phyloP scores from a whole-genome alignment of 2,329 filamentous ascomycete species.

The Colletotrichum somersetense region DNA sequence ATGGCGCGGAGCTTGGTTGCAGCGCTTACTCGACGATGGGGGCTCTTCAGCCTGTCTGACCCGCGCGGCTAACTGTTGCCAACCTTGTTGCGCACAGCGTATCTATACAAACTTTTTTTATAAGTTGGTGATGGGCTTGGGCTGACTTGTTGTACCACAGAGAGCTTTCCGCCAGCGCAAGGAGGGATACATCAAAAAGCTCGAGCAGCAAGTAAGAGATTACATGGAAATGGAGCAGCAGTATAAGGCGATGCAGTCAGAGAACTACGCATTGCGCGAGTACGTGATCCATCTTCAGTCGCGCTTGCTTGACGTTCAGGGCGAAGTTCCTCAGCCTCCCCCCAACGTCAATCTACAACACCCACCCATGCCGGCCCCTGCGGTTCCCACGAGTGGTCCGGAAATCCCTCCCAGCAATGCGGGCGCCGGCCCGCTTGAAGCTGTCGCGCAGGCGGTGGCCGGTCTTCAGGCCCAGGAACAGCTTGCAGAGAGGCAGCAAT shows the following conservation, averaged over 20 bases:
- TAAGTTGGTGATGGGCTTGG: constrained; percentile 4
- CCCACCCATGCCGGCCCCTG: constrained; percentile 53
- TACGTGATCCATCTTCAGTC: constrained; percentile 94
- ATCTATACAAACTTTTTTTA: background rate
- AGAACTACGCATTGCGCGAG: constrained; percentile 91
- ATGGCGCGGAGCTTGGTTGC: constrained; percentile 11
- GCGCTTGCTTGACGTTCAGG: constrained; percentile 83
- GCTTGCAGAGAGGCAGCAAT: constrained; percentile 54
- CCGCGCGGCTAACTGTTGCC: background rate
- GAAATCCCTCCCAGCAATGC: constrained; percentile 29
- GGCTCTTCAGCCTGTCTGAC: constrained; percentile 39
- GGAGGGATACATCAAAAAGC: constrained; percentile 97
- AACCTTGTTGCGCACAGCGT: background rate
- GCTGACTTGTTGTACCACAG: constrained; percentile 62
- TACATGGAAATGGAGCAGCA: constrained; percentile 80
- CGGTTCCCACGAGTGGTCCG: constrained; percentile 38
- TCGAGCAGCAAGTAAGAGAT: constrained; percentile 93
- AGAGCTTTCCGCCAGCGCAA: constrained; percentile 97
- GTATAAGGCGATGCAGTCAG: constrained; percentile 84
- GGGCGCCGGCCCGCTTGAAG: constrained; percentile 57
- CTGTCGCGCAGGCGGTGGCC: constrained; percentile 64
- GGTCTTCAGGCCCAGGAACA: constrained; percentile 59
- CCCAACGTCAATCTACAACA: constrained; percentile 79
- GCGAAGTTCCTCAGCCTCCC: constrained; percentile 87
- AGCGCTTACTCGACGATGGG: background rate